Base-by-base conservation (phyloP, 73 alveolate species). In the Stentor roeselii region DNA sequence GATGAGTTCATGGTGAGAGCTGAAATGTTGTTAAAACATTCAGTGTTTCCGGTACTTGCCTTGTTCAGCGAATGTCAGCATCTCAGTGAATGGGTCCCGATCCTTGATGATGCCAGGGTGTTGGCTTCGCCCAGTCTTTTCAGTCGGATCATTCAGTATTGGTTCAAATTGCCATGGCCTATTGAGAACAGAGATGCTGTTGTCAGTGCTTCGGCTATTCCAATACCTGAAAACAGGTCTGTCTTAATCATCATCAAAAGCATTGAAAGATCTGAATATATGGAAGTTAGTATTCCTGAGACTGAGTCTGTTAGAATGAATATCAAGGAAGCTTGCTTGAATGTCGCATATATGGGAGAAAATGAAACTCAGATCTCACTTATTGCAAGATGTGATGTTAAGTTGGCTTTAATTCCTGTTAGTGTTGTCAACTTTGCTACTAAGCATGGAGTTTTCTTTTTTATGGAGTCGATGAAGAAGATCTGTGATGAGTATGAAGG, bases 191-290 rank as follows among this genome's bases (percentile, higher is more conserved):
- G 80, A 21, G 80, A 67, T 2, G 37, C 37, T 36, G 80, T 67
- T 1, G 41, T 67, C 11, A 67, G 80, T 67, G 41, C 80, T 30
- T 36, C 34, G 14, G 80, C 42, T 1, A 67, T 67, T 21, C 80
- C 80, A 21, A 67, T 67, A 15, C 80, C 80, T 67, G 80, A 67
- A 67, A 67, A 67, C 42, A 67, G 42, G 41, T 67, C 80, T 27
- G 34, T 32, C 1, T 2, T 67, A 67, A 67, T 67, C 27, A 67
- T 34, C 37, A 1, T 67, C 21, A 67, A 32, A 67, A 67, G 80
- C 34, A 67, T 67, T 30, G 41, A 67, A 14, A 40, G 34, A 67
- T 30, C 0, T 34, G 11, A 21, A 30, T 67, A 21, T 34, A 27
- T 67, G 34, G 41, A 34, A 27, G 34, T 67, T 67, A n/a, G 21